phyloP scores from a whole-genome alignment of 768 basidiomycete genomes.

The Rickenella mellea region DNA sequence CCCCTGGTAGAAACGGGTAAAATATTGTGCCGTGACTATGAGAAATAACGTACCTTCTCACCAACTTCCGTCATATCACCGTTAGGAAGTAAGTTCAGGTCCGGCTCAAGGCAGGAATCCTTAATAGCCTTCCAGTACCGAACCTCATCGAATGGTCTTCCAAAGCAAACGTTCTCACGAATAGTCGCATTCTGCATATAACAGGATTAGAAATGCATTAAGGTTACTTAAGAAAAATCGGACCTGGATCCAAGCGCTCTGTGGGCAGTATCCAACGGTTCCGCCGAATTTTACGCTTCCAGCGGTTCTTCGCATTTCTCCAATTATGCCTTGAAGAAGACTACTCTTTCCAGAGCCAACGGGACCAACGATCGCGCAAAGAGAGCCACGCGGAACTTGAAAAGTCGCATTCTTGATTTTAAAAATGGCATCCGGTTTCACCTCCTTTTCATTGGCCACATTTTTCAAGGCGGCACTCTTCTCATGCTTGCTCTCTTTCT shows the following conservation, averaged over 20 bases:
- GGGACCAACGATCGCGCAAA: conserved; percentile 79
- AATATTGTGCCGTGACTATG: background rate
- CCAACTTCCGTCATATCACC: conserved; percentile 83
- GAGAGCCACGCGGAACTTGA: conserved; percentile 61
- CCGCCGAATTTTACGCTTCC: conserved; percentile 70
- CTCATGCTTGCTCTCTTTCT: conserved; percentile 17
- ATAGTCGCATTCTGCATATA: conserved; percentile 62
- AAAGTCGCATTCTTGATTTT: conserved; percentile 56
- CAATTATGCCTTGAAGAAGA: conserved; percentile 64
- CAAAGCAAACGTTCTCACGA: conserved; percentile 85
- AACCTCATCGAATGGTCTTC: conserved; percentile 70
- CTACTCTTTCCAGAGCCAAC: conserved; percentile 69
- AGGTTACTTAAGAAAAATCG: background rate
- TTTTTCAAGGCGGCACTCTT: conserved; percentile 5
- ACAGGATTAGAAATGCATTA: background rate
- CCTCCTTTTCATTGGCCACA: conserved; percentile 5
- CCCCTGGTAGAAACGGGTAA: conserved; percentile 31
- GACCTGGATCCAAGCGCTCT: conserved; percentile 87
- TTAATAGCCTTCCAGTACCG: conserved; percentile 74
- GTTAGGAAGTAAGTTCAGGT: conserved; percentile 65
- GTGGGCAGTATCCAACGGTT: conserved; percentile 73
- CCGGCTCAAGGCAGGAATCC: conserved; percentile 72
- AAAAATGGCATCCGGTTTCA: conserved; percentile 35
- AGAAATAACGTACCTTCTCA: conserved; percentile 35
- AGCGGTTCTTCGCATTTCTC: conserved; percentile 69